Conservation (phyloP, 2,329 filamentous ascomycete species). For the Phialemoniopsis sp. region DNA sequence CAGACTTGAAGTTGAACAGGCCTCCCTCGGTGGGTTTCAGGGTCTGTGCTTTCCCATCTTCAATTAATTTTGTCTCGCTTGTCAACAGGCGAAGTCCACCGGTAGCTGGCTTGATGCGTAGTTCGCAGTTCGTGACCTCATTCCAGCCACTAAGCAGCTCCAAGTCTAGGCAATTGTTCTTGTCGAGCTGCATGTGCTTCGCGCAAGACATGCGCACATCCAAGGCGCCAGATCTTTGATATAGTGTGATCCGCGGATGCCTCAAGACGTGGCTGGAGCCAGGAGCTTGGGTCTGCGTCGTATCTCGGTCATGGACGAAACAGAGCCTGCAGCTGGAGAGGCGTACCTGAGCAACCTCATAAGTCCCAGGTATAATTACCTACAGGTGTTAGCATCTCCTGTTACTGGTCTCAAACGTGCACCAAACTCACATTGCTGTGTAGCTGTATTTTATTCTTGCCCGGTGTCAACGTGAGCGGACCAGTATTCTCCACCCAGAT, state of each 20-base stretch:
- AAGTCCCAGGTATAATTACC: slow-evolving; percentile 67
- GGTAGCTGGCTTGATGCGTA: slow-evolving; percentile 60
- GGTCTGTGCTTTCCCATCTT: slow-evolving; percentile 29
- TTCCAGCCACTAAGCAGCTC: slow-evolving; percentile 73
- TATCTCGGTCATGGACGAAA: slow-evolving; percentile 61
- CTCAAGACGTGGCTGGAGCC: slow-evolving; percentile 48
- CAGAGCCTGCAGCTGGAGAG: slow-evolving; percentile 60
- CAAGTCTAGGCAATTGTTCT: slow-evolving; percentile 73
- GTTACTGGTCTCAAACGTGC: neutral
- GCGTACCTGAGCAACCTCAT: slow-evolving; percentile 68
- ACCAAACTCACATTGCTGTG: slow-evolving; percentile 34
- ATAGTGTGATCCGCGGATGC: slow-evolving; percentile 64
- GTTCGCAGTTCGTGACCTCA: slow-evolving; percentile 51
- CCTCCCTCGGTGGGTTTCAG: slow-evolving; percentile 49
- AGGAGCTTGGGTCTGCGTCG: slow-evolving; percentile 36
- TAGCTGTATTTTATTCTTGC: slow-evolving; percentile 41
- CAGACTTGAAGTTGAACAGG: slow-evolving; percentile 42
- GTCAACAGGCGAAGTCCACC: slow-evolving; percentile 62
- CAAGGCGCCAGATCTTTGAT: slow-evolving; percentile 65
- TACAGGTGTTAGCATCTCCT: slow-evolving; percentile 19
- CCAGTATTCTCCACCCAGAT: slow-evolving; percentile 26
- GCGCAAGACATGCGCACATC: slow-evolving; percentile 64
- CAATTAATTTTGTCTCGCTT: slow-evolving; percentile 50
- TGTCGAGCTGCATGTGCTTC: slow-evolving; percentile 73
- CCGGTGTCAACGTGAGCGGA: slow-evolving; percentile 46